A percentile compares a stretch with the other conserved stretches of the same genome.
phyloP scores from a whole-genome alignment of 768 basidiomycete genomes.

The Harrya chromipes region DNA sequence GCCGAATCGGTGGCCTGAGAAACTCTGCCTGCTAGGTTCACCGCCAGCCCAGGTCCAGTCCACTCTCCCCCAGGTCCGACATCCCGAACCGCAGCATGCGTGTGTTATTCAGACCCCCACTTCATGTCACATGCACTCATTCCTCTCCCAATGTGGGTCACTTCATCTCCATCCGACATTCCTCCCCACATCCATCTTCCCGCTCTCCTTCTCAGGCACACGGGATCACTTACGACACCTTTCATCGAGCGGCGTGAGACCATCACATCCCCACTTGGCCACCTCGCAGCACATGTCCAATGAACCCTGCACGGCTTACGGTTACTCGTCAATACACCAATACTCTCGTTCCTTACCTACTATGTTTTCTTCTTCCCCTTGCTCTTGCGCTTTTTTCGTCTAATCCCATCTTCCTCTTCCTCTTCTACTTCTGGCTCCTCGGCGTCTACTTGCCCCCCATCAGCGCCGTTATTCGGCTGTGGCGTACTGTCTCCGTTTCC shows the following conservation, averaged over 20 bases:
- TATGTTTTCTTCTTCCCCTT: conserved; percentile 19
- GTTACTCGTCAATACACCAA: conserved; percentile 3
- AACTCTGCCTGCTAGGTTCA: too few relatives aligned
- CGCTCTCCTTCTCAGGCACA: conserved; percentile 13
- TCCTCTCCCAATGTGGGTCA: not conserved
- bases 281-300: conserved; percentile 7
- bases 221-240: conserved; percentile 15
- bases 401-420: conserved; percentile 4
- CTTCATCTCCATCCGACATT: not conserved
- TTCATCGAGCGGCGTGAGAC: conserved; percentile 13
- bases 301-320: conserved; percentile 10
- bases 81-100: not conserved
- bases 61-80: not conserved
- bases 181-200: not conserved
- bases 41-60: too few relatives aligned
- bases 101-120: not conserved
- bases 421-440: conserved; percentile 11
- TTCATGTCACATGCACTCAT: conserved; percentile 2
- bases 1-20: too few relatives aligned
- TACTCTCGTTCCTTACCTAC: not conserved
- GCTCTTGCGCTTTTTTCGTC: conserved; percentile 20
- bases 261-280: not conserved
- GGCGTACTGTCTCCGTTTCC: conserved; percentile 18
- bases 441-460: conserved; percentile 7
- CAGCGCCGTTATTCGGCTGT: conserved; percentile 15